Base-by-base conservation (phyloP, 176 grass and related monocot species). In the Oryza brachyantha region DNA sequence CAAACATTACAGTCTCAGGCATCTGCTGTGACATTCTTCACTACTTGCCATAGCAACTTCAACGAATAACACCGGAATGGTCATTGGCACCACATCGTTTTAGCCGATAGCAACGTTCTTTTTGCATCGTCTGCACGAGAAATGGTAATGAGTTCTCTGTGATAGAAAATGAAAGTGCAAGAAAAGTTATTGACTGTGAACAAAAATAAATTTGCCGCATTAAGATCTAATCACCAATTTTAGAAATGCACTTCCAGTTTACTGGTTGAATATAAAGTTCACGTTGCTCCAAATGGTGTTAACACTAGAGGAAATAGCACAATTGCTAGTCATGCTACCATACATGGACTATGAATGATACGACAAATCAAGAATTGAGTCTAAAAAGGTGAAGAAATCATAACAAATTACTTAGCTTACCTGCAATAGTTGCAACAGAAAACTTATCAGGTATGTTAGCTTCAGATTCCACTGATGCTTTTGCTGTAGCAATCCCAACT, bases 381-480 rank as follows among this genome's bases (percentile, higher is more conserved):
- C 66, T 57, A 77, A 4, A 5, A 16, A 32, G 4, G n/a, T 32
- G 31, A 32, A 36, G 35, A 36, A 42, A 36, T 66, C 9, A 46
- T 55, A 84, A 22, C 40, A 60, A 60, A 7, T 80, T 64, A 57
- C 45, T 34, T 62, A 25, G 16, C 66, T 42, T 19, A 97, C 94
- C 94, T 97, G 84, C 81, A 75, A 97, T 55, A 57, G 26, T 84
- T 39, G 57, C 74, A 27, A 67, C 36, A 74, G 71, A 85, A 84
- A 94, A 85, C 38, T 74, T 73, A 70, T 80, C 69, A 37, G 95
- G 89, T 40, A 98, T 84, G 65, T 94, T 98, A 70, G 74, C 62
- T 90, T 98, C 82, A 43, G 87, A 86, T 52, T 94, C 92, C 41
- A 98, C 92, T 38, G 95, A 93, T 36, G 83, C 89, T 85, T 94